Percentiles rank a stretch among this genome's conserved stretches.
phyloP scores from a whole-genome alignment of 306 rosid species.

The Malus domestica region DNA sequence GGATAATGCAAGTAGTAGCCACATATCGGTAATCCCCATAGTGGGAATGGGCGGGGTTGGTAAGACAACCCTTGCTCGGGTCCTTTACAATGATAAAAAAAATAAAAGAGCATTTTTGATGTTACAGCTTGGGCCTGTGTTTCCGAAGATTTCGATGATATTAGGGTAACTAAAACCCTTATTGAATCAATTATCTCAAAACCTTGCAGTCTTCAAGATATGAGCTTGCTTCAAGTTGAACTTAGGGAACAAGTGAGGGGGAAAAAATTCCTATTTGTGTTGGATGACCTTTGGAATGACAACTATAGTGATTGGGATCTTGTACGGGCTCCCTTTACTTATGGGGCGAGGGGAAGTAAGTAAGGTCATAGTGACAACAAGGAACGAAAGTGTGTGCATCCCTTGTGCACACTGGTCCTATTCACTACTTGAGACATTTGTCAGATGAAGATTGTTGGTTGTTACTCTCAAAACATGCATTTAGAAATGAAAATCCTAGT shows the following conservation, averaged over 20 bases:
- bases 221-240: background rate
- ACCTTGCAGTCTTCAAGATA: background rate
- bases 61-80: background rate
- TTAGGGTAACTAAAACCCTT: background rate
- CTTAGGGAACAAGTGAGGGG: background rate
- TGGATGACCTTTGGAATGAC: conserved; percentile 1
- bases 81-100: background rate
- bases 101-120: background rate
- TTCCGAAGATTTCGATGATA: background rate
- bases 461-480: too few relatives aligned
- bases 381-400: background rate
- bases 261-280: background rate
- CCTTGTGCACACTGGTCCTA: background rate
- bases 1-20: background rate
- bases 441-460: conserved; percentile 1
- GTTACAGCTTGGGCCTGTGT: background rate
- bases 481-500: too few relatives aligned
- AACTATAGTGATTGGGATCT: background rate
- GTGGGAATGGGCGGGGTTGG: background rate
- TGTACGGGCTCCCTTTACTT: background rate
- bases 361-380: conserved; percentile 4
- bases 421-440: background rate
- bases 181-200: background rate
- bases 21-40: background rate
- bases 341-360: background rate